Base-by-base conservation (phyloP, 1,284 basidiomycete species). In the Ustanciosporium gigantosporum region DNA sequence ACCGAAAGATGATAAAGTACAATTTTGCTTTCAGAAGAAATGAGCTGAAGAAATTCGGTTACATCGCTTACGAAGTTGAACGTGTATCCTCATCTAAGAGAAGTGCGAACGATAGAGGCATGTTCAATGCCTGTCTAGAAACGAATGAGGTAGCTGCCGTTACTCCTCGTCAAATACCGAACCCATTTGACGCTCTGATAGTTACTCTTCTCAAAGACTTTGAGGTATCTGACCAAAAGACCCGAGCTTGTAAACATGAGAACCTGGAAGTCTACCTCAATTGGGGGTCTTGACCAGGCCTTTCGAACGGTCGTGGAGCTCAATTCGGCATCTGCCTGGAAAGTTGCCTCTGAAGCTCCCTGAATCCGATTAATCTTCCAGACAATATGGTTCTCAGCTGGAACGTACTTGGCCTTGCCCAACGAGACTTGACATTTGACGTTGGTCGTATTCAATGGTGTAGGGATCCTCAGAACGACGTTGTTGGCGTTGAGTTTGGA, bases 241-340 rank as follows among this genome's bases (percentile, higher is more conserved):
- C 95, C 95, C 7, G 92, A 96, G 5, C 93, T 85, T 0, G 94
- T 97, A 80, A 96, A 92, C 94, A 98, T 98, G 70, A 98, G 83
- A 48, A 99, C 94, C 81, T 92, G 86, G 80, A 99, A 98, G 79
- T 98, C 93, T 53, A 98, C 86, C 70, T 95, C 90, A 73, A 98
- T 97, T 5, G 95, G 95, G 9, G 95, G 94, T 39, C 94, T 83
- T 9, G 91, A 91, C 95, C 95, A 98, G 2, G 92, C 86, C 83
- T 96, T 92, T 3, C 57, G 38, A 34, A 89, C 86, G 49, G 85
- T 84, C 0, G 93, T 96, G 17, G 89, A 94, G 50, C 86, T 86
- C 41, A 96, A 81, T 27, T 85, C 84, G 3, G 91, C 93, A 17
- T 88, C 86, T 0, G 87, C 94, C 2, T 86, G 86, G 46, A 98